phyloP scores from a whole-genome alignment of 257 asterid genomes.

The Capsicum chinense region DNA sequence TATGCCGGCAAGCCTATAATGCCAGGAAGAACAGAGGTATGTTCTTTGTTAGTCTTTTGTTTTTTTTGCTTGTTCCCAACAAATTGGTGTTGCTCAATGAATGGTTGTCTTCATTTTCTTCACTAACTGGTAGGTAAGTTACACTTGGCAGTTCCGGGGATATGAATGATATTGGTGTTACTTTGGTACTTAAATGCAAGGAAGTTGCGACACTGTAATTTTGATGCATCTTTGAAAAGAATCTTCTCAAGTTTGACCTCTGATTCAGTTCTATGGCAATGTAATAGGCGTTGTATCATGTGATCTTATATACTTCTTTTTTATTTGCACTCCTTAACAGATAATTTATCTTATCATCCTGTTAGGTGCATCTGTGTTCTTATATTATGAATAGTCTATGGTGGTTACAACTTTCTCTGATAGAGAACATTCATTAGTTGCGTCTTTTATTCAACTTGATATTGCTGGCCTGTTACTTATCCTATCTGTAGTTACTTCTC shows the following conservation, averaged over 20 bases:
- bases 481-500: background rate
- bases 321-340: background rate
- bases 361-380: background rate
- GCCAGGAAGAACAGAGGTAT: conserved; percentile 98
- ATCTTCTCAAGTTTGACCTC: background rate
- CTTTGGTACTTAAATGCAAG: background rate
- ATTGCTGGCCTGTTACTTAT: background rate
- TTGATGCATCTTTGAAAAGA: background rate
- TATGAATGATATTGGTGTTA: background rate
- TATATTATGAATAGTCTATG: background rate
- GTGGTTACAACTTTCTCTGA: background rate
- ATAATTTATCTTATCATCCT: background rate
- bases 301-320: conserved; percentile 8
- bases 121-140: conserved; percentile 6
- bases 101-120: background rate
- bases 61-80: background rate
- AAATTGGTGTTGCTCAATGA: background rate
- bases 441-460: background rate
- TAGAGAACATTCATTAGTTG: background rate
- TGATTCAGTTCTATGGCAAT: conserved; percentile 15
- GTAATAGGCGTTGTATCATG: background rate
- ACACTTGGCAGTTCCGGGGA: background rate
- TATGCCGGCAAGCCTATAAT: conserved; percentile 95
- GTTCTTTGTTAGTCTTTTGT: conserved; percentile 16
- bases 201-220: background rate